Conservation (phyloP, 306 rosid species). For the Amphicarpaea edgeworthii region DNA sequence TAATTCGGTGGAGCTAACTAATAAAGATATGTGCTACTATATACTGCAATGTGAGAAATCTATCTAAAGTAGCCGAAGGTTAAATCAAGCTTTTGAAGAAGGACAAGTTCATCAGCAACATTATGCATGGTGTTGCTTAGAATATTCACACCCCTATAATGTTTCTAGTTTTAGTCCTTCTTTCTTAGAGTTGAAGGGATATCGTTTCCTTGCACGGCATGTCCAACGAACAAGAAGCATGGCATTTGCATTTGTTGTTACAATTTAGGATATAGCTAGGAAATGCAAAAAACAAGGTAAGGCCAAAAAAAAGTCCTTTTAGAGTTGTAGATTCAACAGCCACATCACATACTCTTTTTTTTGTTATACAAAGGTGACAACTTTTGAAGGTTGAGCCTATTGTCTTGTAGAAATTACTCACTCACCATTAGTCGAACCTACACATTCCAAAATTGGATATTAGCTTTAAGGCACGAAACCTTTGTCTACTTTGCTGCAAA, state of each 20-base stretch:
- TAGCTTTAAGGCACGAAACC: neutral
- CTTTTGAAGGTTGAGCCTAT: too few species aligned
- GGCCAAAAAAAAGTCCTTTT: slow-evolving; percentile 4
- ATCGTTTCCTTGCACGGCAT: slow-evolving; percentile 35
- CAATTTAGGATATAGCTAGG: neutral
- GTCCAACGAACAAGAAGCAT: slow-evolving; percentile 23
- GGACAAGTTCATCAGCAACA: slow-evolving; percentile 8
- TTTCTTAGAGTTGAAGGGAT: slow-evolving; percentile 29
- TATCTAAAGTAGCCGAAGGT: neutral
- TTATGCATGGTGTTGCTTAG: slow-evolving; percentile 26
- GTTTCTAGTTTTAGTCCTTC: slow-evolving; percentile 1
- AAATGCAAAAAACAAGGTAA: neutral
- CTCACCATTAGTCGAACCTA: neutral
- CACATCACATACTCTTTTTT: neutral
- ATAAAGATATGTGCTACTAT: neutral
- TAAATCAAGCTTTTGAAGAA: neutral
- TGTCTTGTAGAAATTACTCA: neutral
- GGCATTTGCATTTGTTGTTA: slow-evolving; percentile 6
- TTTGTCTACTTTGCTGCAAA: neutral
- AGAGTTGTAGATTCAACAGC: neutral
- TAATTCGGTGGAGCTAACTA: slow-evolving; percentile 22
- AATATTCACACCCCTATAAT: slow-evolving; percentile 28
- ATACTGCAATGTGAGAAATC: neutral
- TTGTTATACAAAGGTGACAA: neutral
- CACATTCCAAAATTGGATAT: neutral